Evolutionary conservation across 2,329 filamentous ascomycete species (phyloP), one percentile per base, ranked within the genome.

Genomic region (Penicillium sp.): DNA sequence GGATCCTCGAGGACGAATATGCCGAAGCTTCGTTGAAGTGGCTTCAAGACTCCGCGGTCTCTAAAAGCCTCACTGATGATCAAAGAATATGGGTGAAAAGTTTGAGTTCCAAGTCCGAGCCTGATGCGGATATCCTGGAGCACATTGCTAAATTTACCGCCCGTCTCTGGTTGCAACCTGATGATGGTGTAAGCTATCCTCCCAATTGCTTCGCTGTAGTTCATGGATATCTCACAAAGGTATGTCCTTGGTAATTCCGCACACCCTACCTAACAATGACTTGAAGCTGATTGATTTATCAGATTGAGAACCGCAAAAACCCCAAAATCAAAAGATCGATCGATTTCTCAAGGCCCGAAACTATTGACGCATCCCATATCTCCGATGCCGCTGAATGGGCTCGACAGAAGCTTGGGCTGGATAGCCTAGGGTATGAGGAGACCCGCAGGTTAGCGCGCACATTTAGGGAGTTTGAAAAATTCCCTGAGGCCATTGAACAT

Each of bases 21-120:
- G 39, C 38, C 6, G 52, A 54, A 6, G 42, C 43, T 21, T 42
- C 53, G 3, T 43, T 61, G 38, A 58, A 56, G 37, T 63, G 60
- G 59, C 54, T 63, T 22, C 60, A 58, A 33, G 57, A 63, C 47
- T 61, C 60, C n/a, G 59, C 59, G 6, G 57, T 63, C 33, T 57
- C 55, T 9, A 61, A 58, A 42, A 57, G 52, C 2, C 43, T 63
- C 13, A 47, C 59, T 3, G 50, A 54, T n/a, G 52, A 57, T 6
- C 49, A 61, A 39, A 52, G 33, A 2, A 42, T 54, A 43, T 63
- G 59, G 59, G 54, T 63, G 10, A 61, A 60, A 41, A 59, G 54
- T 26, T 48, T 63, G 38, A 63, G 55, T 21, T 61, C 59, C 4
- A 61, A 58, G 41, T 57, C 54, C 2, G 53, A 56, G 4, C 56